These are phyloP conservation scores for Hericium alpestre DNA, from an alignment of 768 basidiomycete species.

Conservation along the genomic window DNA sequence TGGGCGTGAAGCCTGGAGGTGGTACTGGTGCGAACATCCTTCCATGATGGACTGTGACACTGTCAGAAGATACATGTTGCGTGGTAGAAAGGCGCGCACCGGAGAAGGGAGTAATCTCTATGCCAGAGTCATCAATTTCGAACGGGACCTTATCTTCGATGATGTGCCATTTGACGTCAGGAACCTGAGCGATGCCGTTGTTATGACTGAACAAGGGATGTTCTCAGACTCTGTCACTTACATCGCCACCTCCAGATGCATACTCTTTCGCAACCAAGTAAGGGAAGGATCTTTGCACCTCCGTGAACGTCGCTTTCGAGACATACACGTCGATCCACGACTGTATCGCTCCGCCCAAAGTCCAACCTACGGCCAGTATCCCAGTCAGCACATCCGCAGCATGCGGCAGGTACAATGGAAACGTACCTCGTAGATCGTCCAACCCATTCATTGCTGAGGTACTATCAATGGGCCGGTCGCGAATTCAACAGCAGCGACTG, in stretches of 20 bases:
- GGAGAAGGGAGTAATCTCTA: conserved; percentile 53
- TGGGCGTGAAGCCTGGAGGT: conserved; percentile 28
- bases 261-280: conserved; percentile 70
- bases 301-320: conserved; percentile 51
- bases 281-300: conserved; percentile 65
- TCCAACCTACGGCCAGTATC: conserved; percentile 48
- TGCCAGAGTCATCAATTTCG: conserved; percentile 53
- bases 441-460: conserved; percentile 71
- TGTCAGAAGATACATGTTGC: background rate
- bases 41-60: conserved; percentile 52
- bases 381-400: background rate
- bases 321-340: conserved; percentile 65
- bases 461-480: background rate
- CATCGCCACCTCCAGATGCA: conserved; percentile 75
- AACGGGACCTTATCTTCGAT: conserved; percentile 61
- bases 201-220: background rate
- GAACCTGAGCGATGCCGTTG: conserved; percentile 38
- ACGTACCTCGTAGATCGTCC: conserved; percentile 74
- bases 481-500: conserved; percentile 5
- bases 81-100: conserved; percentile 29
- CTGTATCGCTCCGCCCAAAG: conserved; percentile 54
- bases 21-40: conserved; percentile 42
- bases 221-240: conserved; percentile 20
- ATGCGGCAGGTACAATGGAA: background rate
- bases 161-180: conserved; percentile 75